These are phyloP conservation scores for Pisolithus thermaeus DNA, from an alignment of 1,284 basidiomycete genomes.

Conservation along the genomic window DNA sequence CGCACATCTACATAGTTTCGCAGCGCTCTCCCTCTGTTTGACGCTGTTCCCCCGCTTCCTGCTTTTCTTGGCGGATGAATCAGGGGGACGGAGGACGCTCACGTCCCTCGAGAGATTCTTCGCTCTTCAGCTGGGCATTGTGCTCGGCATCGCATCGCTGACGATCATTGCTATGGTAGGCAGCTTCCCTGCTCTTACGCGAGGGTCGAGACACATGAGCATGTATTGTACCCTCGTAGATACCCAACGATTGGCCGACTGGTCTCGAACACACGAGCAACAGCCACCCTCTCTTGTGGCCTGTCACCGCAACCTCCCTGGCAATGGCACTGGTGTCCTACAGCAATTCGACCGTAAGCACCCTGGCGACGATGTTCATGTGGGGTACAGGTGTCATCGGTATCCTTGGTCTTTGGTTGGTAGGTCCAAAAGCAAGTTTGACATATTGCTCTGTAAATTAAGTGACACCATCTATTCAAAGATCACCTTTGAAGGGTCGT, in stretches of 20 bases:
- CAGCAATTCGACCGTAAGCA: slow-evolving; percentile 53
- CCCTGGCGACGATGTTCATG: slow-evolving; percentile 48
- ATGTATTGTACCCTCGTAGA: slow-evolving; percentile 25
- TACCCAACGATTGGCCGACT: slow-evolving; percentile 36
- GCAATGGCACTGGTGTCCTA: slow-evolving; percentile 61
- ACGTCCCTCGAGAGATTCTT: slow-evolving; percentile 66
- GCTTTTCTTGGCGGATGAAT: slow-evolving; percentile 51
- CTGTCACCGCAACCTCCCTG: slow-evolving; percentile 46
- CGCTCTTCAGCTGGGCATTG: slow-evolving; percentile 54
- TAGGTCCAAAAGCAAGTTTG: slow-evolving; percentile 34
- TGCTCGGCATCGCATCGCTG: slow-evolving; percentile 48
- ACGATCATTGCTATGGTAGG: slow-evolving; percentile 54
- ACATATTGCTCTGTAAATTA: slow-evolving; percentile 8
- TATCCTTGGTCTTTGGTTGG: slow-evolving; percentile 68
- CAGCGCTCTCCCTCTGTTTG: slow-evolving; percentile 40
- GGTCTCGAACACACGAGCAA: slow-evolving; percentile 21
- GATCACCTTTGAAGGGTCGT: slow-evolving; percentile 59
- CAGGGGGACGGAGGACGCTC: slow-evolving; percentile 39
- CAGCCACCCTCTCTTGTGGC: slow-evolving; percentile 57
- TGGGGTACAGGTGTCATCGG: slow-evolving; percentile 47
- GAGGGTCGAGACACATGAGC: slow-evolving; percentile 2
- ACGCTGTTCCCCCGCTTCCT: slow-evolving; percentile 54
- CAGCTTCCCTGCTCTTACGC: slow-evolving; percentile 7
- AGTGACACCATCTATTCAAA: slow-evolving; percentile 25
- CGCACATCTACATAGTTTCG: slow-evolving; percentile 30